Conservation (phyloP, 192 early-diverging fungal genomes). For the Backusella morwellensis region DNA sequence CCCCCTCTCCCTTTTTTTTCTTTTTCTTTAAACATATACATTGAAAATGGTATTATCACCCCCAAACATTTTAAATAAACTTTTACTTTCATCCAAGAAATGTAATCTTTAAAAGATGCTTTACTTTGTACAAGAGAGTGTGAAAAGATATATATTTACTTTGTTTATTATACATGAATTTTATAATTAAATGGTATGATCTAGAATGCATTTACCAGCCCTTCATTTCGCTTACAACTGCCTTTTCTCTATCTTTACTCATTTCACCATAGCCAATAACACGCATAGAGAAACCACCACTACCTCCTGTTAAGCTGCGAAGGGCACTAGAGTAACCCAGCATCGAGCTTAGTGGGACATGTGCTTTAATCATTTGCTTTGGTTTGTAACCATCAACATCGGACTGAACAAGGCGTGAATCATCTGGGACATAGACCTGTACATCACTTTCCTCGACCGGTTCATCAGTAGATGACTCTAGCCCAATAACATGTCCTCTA, state of each 20-base stretch:
- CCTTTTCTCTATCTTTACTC: slow-evolving; percentile 66
- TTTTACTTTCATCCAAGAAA: neutral
- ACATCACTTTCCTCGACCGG: slow-evolving; percentile 36
- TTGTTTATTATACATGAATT: neutral
- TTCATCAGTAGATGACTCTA: slow-evolving; percentile 45
- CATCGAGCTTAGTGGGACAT: slow-evolving; percentile 78
- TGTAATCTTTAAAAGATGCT: neutral
- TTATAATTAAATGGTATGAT: neutral
- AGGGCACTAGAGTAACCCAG: slow-evolving; percentile 81
- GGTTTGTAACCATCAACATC: slow-evolving; percentile 27
- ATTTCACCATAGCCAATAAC: slow-evolving; percentile 80
- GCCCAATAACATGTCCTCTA: slow-evolving; percentile 64
- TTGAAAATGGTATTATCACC: neutral
- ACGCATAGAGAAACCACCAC: slow-evolving; percentile 81
- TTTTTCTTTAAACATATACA: neutral
- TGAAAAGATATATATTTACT: neutral
- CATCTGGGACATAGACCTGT: slow-evolving; percentile 48
- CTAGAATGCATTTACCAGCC: slow-evolving; percentile 19
- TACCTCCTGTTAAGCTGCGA: slow-evolving; percentile 86
- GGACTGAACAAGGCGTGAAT: slow-evolving; percentile 17
- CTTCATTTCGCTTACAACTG: slow-evolving; percentile 62
- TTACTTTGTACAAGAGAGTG: neutral
- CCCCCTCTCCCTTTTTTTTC: neutral
- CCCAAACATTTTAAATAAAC: slow-evolving; percentile 1
- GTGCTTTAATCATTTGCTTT: slow-evolving; percentile 52